Evolutionary conservation across 257 asterid genomes (phyloP), one percentile per base, ranked within the genome.

Genomic region (Jasminum sambac): DNA sequence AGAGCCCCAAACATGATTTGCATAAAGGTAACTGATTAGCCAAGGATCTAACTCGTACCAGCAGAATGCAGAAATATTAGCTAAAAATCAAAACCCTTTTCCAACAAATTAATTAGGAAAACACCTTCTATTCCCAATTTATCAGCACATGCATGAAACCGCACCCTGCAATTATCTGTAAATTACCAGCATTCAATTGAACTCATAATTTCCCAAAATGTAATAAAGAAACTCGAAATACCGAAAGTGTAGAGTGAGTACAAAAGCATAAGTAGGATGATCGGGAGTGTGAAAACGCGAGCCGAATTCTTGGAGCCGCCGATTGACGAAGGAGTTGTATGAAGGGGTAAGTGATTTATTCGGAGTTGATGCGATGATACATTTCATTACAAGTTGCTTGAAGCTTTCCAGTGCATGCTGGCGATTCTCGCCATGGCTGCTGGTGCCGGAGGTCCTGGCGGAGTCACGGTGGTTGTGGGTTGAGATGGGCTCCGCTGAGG

Each of bases 201-300:
- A 17, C 23, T 16, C 58, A 48, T 7, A 13, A 11, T n/a, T 43
- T 43, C 17, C 52, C 19, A 5, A n/a, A 46, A 46, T 9, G 13
- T 43, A 55, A 24, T 30, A 30, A 30, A 30, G 36, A 4, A 30
- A 30, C 1, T 30, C 11, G 4, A 52, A 38, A 5, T 5, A 16
- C 4, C 14, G 26, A 30, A 48, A 38, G 10, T 30, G 38, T 21
- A 39, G 34, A 43, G 37, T 1, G 36, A 62, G 59, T 79, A 87
- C 93, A 78, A 77, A 83, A 38, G 85, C 76, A 74, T 87, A 87
- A 67, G 93, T 85, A 61, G 87, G 93, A 39, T 87, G 93, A 81
- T 83, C 82, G 64, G 93, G 90, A 21, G 86, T 74, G 63, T 46
- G 70, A 41, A 77, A 37, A 62, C 65, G 52, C 70, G 83, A 83